Evolutionary conservation across 768 basidiomycete species (phyloP).

Genomic region (Saitozyma sp.): DNA sequence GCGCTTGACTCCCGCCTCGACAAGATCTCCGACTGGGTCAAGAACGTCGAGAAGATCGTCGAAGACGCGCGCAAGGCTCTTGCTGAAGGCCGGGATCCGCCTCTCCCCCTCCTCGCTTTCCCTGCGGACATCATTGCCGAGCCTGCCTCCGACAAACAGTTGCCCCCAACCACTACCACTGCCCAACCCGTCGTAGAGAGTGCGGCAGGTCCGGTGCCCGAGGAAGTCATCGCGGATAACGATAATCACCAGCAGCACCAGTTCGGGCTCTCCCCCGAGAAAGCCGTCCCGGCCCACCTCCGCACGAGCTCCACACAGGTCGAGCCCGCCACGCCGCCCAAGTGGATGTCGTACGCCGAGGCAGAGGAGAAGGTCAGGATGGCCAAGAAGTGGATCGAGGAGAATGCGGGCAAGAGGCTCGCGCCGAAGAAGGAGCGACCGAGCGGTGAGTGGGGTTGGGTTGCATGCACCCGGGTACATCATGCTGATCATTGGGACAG

Average conservation of each 20-base stretch:
- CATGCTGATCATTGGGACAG: constrained; percentile 17
- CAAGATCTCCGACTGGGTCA: constrained; percentile 22
- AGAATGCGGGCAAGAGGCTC: not conserved
- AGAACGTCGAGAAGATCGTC: constrained; percentile 34
- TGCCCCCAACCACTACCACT: constrained; percentile 1
- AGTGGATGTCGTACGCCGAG: constrained; percentile 40
- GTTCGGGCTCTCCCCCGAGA: constrained; percentile 36
- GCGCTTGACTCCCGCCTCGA: constrained; percentile 20
- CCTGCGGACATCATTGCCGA: constrained; percentile 12
- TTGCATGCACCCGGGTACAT: not conserved
- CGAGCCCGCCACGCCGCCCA: constrained; percentile 47
- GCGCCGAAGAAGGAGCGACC: constrained; percentile 40
- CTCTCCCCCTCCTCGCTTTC: constrained; percentile 25
- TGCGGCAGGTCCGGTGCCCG: not conserved
- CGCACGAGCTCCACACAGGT: constrained; percentile 38
- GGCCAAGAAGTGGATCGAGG: constrained; percentile 28
- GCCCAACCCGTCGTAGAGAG: not conserved
- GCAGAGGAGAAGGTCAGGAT: constrained; percentile 29
- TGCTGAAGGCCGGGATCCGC: constrained; percentile 43
- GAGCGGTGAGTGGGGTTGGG: constrained; percentile 22
- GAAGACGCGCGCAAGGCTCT: constrained; percentile 46
- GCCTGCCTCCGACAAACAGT: not conserved
- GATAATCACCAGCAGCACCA: constrained; percentile 1
- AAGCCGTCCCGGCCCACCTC: constrained; percentile 30
- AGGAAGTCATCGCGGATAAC: not conserved